Evolutionary conservation across 495 filamentous ascomycete species (phyloP).

Genomic region (Penicillium angulare): DNA sequence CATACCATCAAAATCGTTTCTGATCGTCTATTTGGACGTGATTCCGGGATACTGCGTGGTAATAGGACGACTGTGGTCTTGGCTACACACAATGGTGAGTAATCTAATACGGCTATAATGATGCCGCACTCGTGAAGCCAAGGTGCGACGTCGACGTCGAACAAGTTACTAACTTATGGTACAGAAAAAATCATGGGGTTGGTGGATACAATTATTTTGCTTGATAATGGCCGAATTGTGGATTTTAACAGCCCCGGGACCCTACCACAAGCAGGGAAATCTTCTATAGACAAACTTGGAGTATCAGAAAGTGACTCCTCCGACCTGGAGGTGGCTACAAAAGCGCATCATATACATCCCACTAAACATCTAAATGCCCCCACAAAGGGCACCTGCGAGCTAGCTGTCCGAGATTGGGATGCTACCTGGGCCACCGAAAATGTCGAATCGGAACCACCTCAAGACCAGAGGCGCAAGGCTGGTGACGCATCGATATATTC

Average conservation of each 20-base stretch:
- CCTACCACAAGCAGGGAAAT: neutral
- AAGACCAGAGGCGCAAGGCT: neutral
- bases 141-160: too few relatives aligned
- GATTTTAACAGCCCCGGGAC: neutral
- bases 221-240: neutral
- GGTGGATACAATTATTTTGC: neutral
- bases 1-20: slow-evolving; percentile 45
- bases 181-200: neutral
- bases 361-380: neutral
- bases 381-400: too few relatives aligned
- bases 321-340: neutral
- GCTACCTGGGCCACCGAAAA: too few relatives aligned
- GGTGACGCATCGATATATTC: neutral
- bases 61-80: neutral
- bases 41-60: slow-evolving; percentile 2
- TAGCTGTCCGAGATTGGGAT: too few relatives aligned
- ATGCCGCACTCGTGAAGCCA: too few relatives aligned
- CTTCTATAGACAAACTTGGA: neutral
- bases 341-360: neutral
- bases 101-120: too few relatives aligned
- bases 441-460: neutral
- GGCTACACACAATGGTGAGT: neutral
- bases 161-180: too few relatives aligned
- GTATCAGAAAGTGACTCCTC: neutral
- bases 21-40: slow-evolving; percentile 31